Base-by-base conservation (phyloP, 2,329 filamentous ascomycete species). In the Lasiodiplodia sp. region DNA sequence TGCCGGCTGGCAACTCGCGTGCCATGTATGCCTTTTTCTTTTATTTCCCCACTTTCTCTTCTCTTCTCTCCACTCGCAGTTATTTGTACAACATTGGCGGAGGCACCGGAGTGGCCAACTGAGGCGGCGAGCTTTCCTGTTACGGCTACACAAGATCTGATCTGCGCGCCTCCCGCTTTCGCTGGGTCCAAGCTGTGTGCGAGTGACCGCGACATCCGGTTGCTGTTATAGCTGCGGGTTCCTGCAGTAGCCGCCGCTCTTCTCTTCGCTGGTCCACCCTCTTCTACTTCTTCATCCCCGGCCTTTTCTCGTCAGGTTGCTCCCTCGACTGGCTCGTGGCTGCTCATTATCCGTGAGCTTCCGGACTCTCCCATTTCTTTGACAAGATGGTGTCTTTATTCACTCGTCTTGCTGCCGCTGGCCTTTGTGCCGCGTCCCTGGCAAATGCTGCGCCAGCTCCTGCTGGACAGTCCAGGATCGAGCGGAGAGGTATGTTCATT, bases 401-500 rank as follows among this genome's bases (percentile, higher is more conserved):
- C 8, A 38, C 65, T 10, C 65, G 65, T 38, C 44, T 57, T 25
- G 65, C 44, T 47, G 44, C 25, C 25, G 65, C 28, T 25, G 53
- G 52, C 55, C 21, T 67, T 11, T 40, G 53, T 47, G 55, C 65
- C 14, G 52, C 55, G 25, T 55, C 53, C 25, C 52, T 58, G 37
- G 65, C 49, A 5, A 40, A 31, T 21, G 53, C 65, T 12, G 65
- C 65, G 2, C 52, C 65, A 28, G 65, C 53, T 12, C 40, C 44
- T 37, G 8, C 18, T 5, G 51, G 8, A n/a, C 44, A 44, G 21
- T 25, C 34, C 49, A 28, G 28, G 34, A 56, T 66, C 23, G 63
- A 66, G 23, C 21, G 63, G n/a, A 66, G 63, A 56, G 63, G 63
- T 66, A 55, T 3, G 49, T 66, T 25, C n/a, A 16, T 63, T 6